A percentile compares a stretch with the other conserved stretches of the same genome.
phyloP scores from a whole-genome alignment of 768 basidiomycete genomes.

The Kwoniella heveanensis region DNA sequence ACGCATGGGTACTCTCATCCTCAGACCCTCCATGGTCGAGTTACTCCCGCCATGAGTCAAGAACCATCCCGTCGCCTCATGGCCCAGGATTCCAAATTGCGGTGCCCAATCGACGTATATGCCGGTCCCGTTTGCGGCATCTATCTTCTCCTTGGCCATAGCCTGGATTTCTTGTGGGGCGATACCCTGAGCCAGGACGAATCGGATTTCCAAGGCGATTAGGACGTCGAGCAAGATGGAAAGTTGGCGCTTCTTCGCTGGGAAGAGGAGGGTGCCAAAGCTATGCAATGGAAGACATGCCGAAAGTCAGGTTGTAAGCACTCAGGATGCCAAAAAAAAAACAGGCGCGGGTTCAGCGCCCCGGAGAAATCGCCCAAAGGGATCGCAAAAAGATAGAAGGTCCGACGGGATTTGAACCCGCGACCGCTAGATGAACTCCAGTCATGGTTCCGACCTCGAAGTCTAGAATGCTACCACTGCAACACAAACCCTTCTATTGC shows the following conservation, averaged over 20 bases:
- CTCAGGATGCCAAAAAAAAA: neutral
- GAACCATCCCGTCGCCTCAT: slow-evolving; percentile 24
- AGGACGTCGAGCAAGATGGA: slow-evolving; percentile 23
- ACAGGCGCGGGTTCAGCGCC: too few species aligned
- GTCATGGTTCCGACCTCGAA: slow-evolving; percentile 27
- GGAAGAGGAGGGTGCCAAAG: slow-evolving; percentile 24
- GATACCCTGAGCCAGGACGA: slow-evolving; percentile 20
- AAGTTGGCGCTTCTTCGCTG: slow-evolving; percentile 19
- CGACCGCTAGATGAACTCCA: slow-evolving; percentile 34
- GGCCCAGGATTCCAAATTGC: slow-evolving; percentile 18
- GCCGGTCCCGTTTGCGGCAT: slow-evolving; percentile 12
- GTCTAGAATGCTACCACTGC: slow-evolving; percentile 35
- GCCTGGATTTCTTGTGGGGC: slow-evolving; percentile 8
- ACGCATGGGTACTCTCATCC: slow-evolving; percentile 13
- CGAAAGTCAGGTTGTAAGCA: too few species aligned
- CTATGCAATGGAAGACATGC: slow-evolving; percentile 5
- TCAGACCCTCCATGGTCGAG: slow-evolving; percentile 18
- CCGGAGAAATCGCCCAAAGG: neutral
- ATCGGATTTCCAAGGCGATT: slow-evolving; percentile 5
- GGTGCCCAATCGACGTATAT: slow-evolving; percentile 24
- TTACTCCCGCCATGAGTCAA: slow-evolving; percentile 25
- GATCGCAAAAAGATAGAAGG: slow-evolving; percentile 16
- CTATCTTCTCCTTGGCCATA: slow-evolving; percentile 15
- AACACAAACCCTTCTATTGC: slow-evolving; percentile 22
- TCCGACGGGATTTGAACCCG: slow-evolving; percentile 33